phyloP scores from a whole-genome alignment of 2,329 filamentous ascomycete genomes.

The Colletotrichum gloeosporioides region DNA sequence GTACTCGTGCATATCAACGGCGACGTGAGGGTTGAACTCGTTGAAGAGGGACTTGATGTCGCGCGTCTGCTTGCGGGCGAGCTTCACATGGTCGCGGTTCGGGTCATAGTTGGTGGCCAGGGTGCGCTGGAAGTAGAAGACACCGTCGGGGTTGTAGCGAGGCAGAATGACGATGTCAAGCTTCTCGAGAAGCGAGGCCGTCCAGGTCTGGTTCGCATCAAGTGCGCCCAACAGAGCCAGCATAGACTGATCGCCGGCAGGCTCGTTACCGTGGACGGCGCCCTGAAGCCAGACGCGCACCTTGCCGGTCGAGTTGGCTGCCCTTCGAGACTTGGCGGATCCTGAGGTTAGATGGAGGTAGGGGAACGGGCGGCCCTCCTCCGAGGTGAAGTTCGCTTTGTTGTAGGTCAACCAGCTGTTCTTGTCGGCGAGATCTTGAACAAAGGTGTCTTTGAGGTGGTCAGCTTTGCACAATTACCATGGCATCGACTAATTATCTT shows the following conservation, averaged over 20 bases:
- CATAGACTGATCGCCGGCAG: slow-evolving; percentile 34
- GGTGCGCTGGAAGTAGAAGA: slow-evolving; percentile 36
- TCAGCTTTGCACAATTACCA: not conserved
- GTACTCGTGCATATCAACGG: slow-evolving; percentile 38
- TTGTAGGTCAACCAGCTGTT: slow-evolving; percentile 30
- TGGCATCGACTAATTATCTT: not conserved
- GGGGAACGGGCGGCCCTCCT: slow-evolving; percentile 27
- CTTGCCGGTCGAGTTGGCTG: slow-evolving; percentile 25
- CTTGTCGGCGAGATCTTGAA: slow-evolving; percentile 25
- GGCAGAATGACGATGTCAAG: slow-evolving; percentile 34
- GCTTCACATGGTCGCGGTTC: slow-evolving; percentile 37
- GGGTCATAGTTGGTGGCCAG: slow-evolving; percentile 35
- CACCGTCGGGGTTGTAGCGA: slow-evolving; percentile 38
- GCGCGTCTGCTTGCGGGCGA: slow-evolving; percentile 35
- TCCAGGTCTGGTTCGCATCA: slow-evolving; percentile 32
- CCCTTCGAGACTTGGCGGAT: not conserved
- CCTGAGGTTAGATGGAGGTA: slow-evolving; percentile 24
- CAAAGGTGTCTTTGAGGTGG: slow-evolving; percentile 19
- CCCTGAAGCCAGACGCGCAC: slow-evolving; percentile 35
- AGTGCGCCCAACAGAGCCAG: slow-evolving; percentile 35
- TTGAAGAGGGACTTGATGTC: slow-evolving; percentile 34
- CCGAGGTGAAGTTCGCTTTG: slow-evolving; percentile 25
- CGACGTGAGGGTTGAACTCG: slow-evolving; percentile 33
- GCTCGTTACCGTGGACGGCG: slow-evolving; percentile 37
- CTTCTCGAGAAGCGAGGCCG: slow-evolving; percentile 29